Evolutionary conservation across 2,329 filamentous ascomycete genomes (phyloP), one percentile per base, ranked within the genome.

Genomic region (Colletotrichum endophyticum): DNA sequence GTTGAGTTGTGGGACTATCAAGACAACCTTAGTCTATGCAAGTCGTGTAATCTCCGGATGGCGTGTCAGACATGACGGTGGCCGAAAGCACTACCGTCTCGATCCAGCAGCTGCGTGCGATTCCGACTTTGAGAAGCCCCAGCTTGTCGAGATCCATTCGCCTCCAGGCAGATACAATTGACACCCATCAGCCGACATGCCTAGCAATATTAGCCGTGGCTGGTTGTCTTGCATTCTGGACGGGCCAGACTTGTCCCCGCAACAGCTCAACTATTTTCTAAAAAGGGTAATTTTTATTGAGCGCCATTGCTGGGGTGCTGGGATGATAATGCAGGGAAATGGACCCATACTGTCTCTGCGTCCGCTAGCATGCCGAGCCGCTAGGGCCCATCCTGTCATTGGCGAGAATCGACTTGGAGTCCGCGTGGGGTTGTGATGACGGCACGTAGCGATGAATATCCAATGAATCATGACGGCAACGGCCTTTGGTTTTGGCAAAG

Each of bases 161-260:
- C 32, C 22, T 57, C 59, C 56, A 76, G 74, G 74, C 74, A 74
- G 70, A 73, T 69, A 72, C 34, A 74, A 39, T 76, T 72, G 64
- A n/a, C 16, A 27, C 49, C 28, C 59, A 22, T 28, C 61, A 19
- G 15, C 56, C 73, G 25, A 36, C 39, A 22, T 9, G 39, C 61
- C 49, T 49, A 69, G 32, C 44, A 19, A 28, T 19, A 30, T 53
- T 7, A 53, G 49, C 49, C 8, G 59, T 61, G 64, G 28, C 32
- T 64, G 71, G 32, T 27, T 28, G 30, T 25, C 27, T n/a, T 32
- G 56, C 67, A 27, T 22, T 27, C 25, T 32, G 34, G 64, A 16
- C 27, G n/a, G 67, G 25, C 22, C 16, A 27, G 25, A 32, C 25
- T 22, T 19, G 13, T 61, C 66, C 44, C 70, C 73, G 15, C 67